phyloP scores from a whole-genome alignment of 1,284 basidiomycete genomes.

The Boletus hoseneyae region DNA sequence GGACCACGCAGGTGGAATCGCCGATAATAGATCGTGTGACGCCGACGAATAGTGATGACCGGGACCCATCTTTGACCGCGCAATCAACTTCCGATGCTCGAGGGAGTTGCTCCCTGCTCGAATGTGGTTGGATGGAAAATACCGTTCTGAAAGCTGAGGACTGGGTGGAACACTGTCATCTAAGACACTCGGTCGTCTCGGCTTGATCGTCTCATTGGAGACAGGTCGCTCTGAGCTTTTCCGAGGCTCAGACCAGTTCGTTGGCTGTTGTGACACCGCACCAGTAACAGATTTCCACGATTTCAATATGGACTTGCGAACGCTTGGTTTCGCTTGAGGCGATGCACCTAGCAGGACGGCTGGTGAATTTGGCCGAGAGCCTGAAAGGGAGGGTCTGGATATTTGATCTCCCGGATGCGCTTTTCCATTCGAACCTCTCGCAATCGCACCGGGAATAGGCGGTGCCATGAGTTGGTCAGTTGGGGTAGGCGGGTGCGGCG shows the following conservation, averaged over 20 bases:
- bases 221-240: constrained; percentile 30
- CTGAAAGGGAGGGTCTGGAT: constrained; percentile 33
- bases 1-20: constrained; percentile 8
- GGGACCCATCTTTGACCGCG: constrained; percentile 22
- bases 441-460: constrained; percentile 6
- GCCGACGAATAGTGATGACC: constrained; percentile 25
- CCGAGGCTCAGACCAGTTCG: constrained; percentile 31
- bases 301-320: constrained; percentile 71
- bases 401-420: constrained; percentile 53
- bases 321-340: constrained; percentile 36
- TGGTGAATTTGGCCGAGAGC: constrained; percentile 25
- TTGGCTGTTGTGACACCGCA: constrained; percentile 25
- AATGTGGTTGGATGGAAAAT: constrained; percentile 32
- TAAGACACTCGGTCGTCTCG: constrained; percentile 40
- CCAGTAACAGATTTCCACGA: constrained; percentile 47
- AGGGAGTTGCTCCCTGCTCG: constrained; percentile 34
- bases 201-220: constrained; percentile 32
- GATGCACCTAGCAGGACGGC: constrained; percentile 18
- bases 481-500: constrained; percentile 15
- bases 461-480: constrained; percentile 24
- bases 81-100: constrained; percentile 28
- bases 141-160: constrained; percentile 42
- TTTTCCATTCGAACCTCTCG: constrained; percentile 21
- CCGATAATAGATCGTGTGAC: constrained; percentile 29
- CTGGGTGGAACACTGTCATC: constrained; percentile 42